Conservation (phyloP, 2,329 filamentous ascomycete genomes). For the Balansia obtecta region DNA sequence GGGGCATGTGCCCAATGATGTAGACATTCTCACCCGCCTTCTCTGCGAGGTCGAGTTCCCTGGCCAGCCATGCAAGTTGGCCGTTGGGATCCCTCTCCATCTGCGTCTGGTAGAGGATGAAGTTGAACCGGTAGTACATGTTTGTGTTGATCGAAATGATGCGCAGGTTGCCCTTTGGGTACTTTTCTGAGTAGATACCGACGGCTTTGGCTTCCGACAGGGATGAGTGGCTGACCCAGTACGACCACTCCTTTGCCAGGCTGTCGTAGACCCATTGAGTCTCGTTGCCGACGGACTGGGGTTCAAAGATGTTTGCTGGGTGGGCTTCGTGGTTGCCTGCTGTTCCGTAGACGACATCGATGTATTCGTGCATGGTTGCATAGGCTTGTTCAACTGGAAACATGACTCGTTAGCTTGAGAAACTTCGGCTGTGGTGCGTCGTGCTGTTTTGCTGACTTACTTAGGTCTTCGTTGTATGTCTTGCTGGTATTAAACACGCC, state of each 20-base stretch:
- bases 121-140: slow-evolving; percentile 46
- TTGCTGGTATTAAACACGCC: slow-evolving; percentile 31
- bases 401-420: no score
- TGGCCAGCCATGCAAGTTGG: slow-evolving; percentile 39
- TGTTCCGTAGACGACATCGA: slow-evolving; percentile 36
- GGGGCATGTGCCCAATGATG: slow-evolving; percentile 44
- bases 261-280: slow-evolving; percentile 41
- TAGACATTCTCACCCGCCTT: slow-evolving; percentile 37
- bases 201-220: slow-evolving; percentile 22
- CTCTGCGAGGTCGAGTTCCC: slow-evolving; percentile 40
- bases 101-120: slow-evolving; percentile 37
- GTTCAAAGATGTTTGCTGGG: slow-evolving; percentile 39
- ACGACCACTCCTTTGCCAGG: slow-evolving; percentile 32
- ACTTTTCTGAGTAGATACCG: slow-evolving; percentile 37
- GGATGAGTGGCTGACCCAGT: slow-evolving; percentile 29
- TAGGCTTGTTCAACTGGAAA: slow-evolving; percentile 32
- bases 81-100: slow-evolving; percentile 36
- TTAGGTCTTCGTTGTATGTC: slow-evolving; percentile 17
- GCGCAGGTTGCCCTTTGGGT: slow-evolving; percentile 33
- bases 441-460: slow-evolving; percentile 9
- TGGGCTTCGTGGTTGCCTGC: slow-evolving; percentile 45
- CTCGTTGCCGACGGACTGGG: slow-evolving; percentile 23
- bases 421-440: neutral
- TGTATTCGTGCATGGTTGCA: slow-evolving; percentile 27
- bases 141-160: slow-evolving; percentile 50